Percentiles rank a stretch among this genome's conserved stretches.
Conservation (phyloP, 331 rosid species). For the Prunus yedoensis region DNA sequence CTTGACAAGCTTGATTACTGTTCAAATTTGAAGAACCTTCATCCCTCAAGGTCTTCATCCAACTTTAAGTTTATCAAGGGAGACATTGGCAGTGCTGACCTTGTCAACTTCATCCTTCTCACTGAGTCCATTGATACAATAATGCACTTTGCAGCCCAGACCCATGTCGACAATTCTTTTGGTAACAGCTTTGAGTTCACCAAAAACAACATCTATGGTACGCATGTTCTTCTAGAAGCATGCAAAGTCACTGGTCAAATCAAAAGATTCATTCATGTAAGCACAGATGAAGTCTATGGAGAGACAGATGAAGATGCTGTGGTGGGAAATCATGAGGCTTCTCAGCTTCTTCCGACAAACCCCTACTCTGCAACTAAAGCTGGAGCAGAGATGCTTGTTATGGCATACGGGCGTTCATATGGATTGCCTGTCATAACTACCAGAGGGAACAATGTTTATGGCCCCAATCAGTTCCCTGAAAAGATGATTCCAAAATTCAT, state of each 20-base stretch:
- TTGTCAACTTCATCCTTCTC: no score
- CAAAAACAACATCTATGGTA: no score
- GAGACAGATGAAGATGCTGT: slow-evolving; percentile 75
- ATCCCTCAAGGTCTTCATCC: slow-evolving; percentile 45
- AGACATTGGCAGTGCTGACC: no score
- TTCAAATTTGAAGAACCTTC: slow-evolving; percentile 62
- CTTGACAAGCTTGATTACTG: slow-evolving; percentile 86
- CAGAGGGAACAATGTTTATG: slow-evolving; percentile 73
- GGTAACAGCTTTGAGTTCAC: no score
- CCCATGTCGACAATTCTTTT: no score
- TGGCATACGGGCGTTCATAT: slow-evolving; percentile 72
- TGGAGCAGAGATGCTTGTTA: slow-evolving; percentile 77
- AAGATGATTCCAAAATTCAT: slow-evolving; percentile 69
- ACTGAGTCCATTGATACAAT: no score
- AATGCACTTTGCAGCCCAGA: no score
- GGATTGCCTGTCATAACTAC: slow-evolving; percentile 70
- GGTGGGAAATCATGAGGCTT: slow-evolving; percentile 76
- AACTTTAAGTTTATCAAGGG: no score
- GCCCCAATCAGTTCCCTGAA: slow-evolving; percentile 74
- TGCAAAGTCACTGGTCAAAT: slow-evolving; percentile 65
- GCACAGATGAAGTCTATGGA: slow-evolving; percentile 76
- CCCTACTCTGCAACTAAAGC: slow-evolving; percentile 80
- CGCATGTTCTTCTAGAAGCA: slow-evolving; percentile 34
- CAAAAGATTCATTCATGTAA: slow-evolving; percentile 68
- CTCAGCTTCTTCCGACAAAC: slow-evolving; percentile 75